Conservation (phyloP, 352 stramenopile species). For the Thalassiosira oceanica region DNA sequence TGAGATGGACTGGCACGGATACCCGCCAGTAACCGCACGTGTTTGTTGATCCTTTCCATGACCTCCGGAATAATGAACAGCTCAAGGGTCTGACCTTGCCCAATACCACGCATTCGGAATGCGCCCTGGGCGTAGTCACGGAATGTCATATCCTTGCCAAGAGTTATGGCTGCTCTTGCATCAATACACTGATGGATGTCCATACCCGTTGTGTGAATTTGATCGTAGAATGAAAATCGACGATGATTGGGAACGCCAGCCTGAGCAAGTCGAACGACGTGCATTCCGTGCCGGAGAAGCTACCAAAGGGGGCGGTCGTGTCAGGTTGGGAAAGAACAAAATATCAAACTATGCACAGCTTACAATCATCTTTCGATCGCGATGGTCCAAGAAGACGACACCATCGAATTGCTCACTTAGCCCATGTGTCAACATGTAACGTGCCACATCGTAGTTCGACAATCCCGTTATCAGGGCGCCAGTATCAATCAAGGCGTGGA, state of each 20-base stretch:
- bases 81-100: conserved; percentile 87
- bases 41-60: conserved; percentile 68
- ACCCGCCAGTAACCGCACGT: conserved; percentile 45
- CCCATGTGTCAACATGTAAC: conserved; percentile 85
- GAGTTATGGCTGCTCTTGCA: conserved; percentile 82
- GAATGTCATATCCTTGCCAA: conserved; percentile 95
- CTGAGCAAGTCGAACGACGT: conserved; percentile 89
- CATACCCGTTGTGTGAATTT: conserved; percentile 91
- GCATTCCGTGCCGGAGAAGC: conserved; percentile 91
- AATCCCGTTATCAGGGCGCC: conserved; percentile 89
- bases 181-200: conserved; percentile 90
- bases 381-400: conserved; percentile 89
- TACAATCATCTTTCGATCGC: conserved; percentile 85
- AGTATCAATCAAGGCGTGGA: conserved; percentile 88
- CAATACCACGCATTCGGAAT: conserved; percentile 90
- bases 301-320: too few species aligned
- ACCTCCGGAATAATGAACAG: conserved; percentile 86
- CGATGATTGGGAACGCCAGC: conserved; percentile 75
- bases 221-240: conserved; percentile 91
- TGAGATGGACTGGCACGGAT: conserved; percentile 21
- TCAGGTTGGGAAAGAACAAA: background rate
- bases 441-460: conserved; percentile 86
- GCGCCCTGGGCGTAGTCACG: conserved; percentile 89
- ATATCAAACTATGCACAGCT: conserved; percentile 5
- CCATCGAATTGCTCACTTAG: conserved; percentile 83